Evolutionary conservation across 768 basidiomycete species (phyloP).

Genomic region (Imleria badia): DNA sequence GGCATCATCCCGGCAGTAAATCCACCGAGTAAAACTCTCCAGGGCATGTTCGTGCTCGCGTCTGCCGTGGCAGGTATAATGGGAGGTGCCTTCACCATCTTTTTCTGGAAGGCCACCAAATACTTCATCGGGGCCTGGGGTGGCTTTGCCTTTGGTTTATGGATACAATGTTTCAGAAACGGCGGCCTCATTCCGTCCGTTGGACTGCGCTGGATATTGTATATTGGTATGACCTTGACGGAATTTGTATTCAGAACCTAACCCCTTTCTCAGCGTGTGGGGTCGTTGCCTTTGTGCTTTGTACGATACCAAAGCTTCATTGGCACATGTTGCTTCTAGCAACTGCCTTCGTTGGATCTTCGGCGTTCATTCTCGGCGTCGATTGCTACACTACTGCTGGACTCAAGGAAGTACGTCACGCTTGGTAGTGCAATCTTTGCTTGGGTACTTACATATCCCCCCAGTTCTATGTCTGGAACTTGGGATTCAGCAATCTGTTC

Average conservation of each 20-base stretch:
- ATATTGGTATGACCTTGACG: conserved; percentile 58
- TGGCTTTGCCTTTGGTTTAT: conserved; percentile 84
- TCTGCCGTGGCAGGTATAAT: conserved; percentile 76
- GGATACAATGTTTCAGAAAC: conserved; percentile 81
- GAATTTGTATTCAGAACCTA: conserved; percentile 14
- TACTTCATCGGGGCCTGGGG: conserved; percentile 64
- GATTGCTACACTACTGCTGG: conserved; percentile 93
- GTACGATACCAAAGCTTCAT: conserved; percentile 84
- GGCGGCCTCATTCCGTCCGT: conserved; percentile 79
- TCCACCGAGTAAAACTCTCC: conserved; percentile 72
- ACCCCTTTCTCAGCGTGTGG: conserved; percentile 50
- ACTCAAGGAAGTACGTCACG: conserved; percentile 76
- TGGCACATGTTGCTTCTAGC: conserved; percentile 84
- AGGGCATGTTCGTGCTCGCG: conserved; percentile 89
- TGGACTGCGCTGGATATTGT: conserved; percentile 86
- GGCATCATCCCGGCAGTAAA: conserved; percentile 85
- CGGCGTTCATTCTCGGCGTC: conserved; percentile 87
- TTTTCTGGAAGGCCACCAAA: conserved; percentile 89
- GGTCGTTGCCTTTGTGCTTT: conserved; percentile 77
- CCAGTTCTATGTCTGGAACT: conserved; percentile 94
- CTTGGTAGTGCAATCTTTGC: neutral
- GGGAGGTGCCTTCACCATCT: conserved; percentile 83
- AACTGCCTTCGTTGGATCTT: conserved; percentile 88
- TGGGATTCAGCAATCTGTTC: conserved; percentile 82
- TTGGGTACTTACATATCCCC: conserved; percentile 13